phyloP scores from a whole-genome alignment of 306 rosid genomes.

The Aeschynomene evenia region DNA sequence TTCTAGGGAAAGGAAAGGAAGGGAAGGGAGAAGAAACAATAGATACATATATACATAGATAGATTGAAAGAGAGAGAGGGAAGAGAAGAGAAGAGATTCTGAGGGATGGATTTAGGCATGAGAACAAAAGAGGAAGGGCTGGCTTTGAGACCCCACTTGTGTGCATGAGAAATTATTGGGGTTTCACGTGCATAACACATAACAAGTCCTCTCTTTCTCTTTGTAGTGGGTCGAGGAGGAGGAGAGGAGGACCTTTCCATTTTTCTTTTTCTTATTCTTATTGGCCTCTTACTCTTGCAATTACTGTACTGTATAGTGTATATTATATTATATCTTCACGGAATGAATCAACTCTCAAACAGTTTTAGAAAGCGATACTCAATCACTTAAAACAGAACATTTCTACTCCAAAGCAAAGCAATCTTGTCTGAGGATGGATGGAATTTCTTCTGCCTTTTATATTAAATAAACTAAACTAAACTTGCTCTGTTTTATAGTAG shows the following conservation, averaged over 20 bases:
- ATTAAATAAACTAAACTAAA: background rate
- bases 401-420: conserved; percentile 16
- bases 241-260: too few relatives aligned
- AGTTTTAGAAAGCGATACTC: conserved; percentile 3
- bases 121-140: conserved; percentile 86
- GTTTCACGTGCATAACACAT: conserved; percentile 41
- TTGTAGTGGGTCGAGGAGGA: conserved; percentile 1
- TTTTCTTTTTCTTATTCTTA: background rate
- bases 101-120: conserved; percentile 70
- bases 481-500: background rate
- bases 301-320: too few relatives aligned
- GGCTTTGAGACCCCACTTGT: conserved; percentile 74
- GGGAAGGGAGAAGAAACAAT: conserved; percentile 21
- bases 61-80: background rate
- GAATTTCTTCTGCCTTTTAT: conserved; percentile 20
- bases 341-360: too few relatives aligned
- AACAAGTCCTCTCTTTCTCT: conserved; percentile 17
- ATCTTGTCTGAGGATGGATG: background rate
- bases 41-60: background rate
- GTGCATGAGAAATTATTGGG: conserved; percentile 92
- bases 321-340: background rate
- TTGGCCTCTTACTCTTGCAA: background rate
- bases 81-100: too few relatives aligned
- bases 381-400: too few relatives aligned
- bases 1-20: conserved; percentile 26